Base-by-base conservation (phyloP, 2,329 filamentous ascomycete species). In the Fusarium sp. region DNA sequence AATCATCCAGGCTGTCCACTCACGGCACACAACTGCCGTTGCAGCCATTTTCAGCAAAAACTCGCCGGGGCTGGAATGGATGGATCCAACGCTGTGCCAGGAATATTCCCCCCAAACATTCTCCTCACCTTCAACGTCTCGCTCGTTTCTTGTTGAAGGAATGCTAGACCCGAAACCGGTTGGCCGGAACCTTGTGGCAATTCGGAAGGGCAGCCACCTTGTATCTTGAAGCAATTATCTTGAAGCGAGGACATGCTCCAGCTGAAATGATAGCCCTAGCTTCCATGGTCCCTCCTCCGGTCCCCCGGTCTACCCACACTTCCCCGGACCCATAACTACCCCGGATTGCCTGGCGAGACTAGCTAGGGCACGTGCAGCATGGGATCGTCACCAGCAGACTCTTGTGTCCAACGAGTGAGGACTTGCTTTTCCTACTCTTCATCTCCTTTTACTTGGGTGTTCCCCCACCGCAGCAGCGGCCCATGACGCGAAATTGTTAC, bases 401-500 rank as follows among this genome's bases (percentile, higher is more conserved):
- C 56, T 27, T 39, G 10, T 25, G 14, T 27, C 35, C 56, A 23
- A 35, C 52, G 5, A 58, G 30, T 23, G 52, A 41, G 18, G 30
- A 10, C 14, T 57, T 35, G 20, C 32, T 16, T 66, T 65, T 56
- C 64, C 57, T 60, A 37, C 10, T 50, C 23, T 43, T n/a, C 37
- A 35, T 58, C 52, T 59, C 30, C 27, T 48, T 41, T 61, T 6
- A 35, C 39, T 5, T 41, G 32, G 41, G 23, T 30, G 37, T 25
- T 30, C 56, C 32, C 35, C 27, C 59, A 35, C 52, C 58, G 35
- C 50, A 50, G 37, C 30, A 18, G 37, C 71, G 39, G 41, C 48
- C 23, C 71, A 73, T 73, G 70, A 63, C 20, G 60, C 68, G 41
- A 34, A 37, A 35, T 57, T 39, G 27, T 8, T 13, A 25, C 35